phyloP scores from a whole-genome alignment of 495 filamentous ascomycete genomes.

The Xylaria cubensis region DNA sequence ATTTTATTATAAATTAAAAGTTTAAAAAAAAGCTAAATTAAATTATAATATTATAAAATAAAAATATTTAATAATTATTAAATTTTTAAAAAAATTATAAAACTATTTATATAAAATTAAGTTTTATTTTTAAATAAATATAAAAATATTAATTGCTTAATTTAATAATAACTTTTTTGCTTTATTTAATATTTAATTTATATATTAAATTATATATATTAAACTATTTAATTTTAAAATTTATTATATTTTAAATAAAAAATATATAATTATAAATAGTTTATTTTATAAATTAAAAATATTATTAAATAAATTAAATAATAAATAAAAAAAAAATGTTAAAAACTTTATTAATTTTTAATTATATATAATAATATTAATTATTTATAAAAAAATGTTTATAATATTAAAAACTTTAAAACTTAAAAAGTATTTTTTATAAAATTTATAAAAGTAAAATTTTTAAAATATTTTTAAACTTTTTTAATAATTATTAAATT shows the following conservation, averaged over 20 bases:
- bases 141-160: not conserved
- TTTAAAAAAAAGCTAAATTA: not conserved
- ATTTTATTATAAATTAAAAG: not conserved
- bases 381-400: not conserved
- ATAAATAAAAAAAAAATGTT: not conserved
- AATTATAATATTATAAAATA: not conserved
- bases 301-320: not conserved
- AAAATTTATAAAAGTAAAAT: not conserved
- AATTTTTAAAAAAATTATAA: not conserved
- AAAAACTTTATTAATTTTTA: not conserved
- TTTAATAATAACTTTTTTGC: not conserved
- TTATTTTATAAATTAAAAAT: not conserved
- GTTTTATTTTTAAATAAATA: not conserved
- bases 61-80: not conserved
- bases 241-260: not conserved
- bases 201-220: not conserved
- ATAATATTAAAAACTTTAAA: not conserved
- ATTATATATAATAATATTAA: not conserved
- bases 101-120: not conserved
- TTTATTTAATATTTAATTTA: not conserved
- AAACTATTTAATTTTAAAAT: not conserved
- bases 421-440: no score
- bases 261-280: not conserved
- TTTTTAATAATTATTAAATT: not conserved
- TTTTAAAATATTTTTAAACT: not conserved